These are phyloP conservation scores for Citrullus colocynthis DNA, from an alignment of 306 rosid genomes.

Conservation along the genomic window DNA sequence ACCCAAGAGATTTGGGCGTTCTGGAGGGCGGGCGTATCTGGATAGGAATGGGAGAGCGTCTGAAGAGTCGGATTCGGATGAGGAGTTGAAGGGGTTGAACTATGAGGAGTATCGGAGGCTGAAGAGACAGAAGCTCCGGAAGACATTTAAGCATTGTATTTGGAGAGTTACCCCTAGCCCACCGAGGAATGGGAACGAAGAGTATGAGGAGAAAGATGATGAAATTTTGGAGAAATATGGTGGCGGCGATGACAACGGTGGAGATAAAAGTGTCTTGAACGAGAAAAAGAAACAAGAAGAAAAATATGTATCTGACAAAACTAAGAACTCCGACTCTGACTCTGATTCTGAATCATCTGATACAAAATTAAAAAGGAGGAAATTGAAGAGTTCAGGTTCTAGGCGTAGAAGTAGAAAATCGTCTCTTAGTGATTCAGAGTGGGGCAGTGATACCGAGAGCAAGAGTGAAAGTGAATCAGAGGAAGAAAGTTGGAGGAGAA, in stretches of 20 bases:
- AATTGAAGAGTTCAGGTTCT: constrained; percentile 20
- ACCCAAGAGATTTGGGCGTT: constrained; percentile 62
- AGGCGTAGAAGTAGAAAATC: constrained; percentile 24
- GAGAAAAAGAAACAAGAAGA: constrained; percentile 19
- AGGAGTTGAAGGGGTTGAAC: constrained; percentile 62
- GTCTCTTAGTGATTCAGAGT: constrained; percentile 26
- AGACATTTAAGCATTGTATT: constrained; percentile 47
- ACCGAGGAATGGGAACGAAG: constrained; percentile 48
- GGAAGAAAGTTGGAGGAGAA: constrained; percentile 27
- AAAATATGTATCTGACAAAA: constrained; percentile 11
- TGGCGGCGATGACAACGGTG: not conserved
- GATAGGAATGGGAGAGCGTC: constrained; percentile 36
- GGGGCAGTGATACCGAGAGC: constrained; percentile 22
- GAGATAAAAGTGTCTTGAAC: constrained; percentile 10
- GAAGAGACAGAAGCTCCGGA: constrained; percentile 84
- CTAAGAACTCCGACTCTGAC: constrained; percentile 18
- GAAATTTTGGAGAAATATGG: constrained; percentile 29
- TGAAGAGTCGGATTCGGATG: constrained; percentile 55
- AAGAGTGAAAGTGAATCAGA: constrained; percentile 32
- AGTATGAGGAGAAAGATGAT: constrained; percentile 33
- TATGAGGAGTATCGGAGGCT: constrained; percentile 61
- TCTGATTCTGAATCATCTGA: constrained; percentile 28
- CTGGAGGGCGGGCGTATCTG: constrained; percentile 22
- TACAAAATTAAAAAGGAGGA: constrained; percentile 26
- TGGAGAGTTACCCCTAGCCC: constrained; percentile 87